A percentile compares a stretch with the other conserved stretches of the same genome.
These are phyloP conservation scores for Aspergillus fumigatus DNA, from an alignment of 2,329 filamentous ascomycete genomes.

Conservation along the genomic window DNA sequence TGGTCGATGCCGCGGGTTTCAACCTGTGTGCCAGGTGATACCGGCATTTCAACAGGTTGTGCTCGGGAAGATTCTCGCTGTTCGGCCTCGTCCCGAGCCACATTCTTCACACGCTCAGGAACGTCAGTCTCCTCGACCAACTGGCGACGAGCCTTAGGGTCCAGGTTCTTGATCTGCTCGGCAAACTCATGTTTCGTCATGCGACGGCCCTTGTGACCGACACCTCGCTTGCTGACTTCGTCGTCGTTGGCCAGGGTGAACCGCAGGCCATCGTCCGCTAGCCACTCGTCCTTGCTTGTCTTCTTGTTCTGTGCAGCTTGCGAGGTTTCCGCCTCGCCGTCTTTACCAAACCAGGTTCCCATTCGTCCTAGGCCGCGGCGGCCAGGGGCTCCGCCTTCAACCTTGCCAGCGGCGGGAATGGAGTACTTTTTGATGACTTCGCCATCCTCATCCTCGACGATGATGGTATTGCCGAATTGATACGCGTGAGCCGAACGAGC, in stretches of 20 bases:
- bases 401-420: slow-evolving; percentile 45
- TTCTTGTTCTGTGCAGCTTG: slow-evolving; percentile 25
- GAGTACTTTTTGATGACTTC: slow-evolving; percentile 67
- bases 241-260: slow-evolving; percentile 54
- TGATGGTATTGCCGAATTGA: slow-evolving; percentile 66
- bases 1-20: slow-evolving; percentile 15
- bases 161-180: slow-evolving; percentile 56
- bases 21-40: neutral
- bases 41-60: slow-evolving; percentile 7
- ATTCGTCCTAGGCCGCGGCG: slow-evolving; percentile 53
- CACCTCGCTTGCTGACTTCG: slow-evolving; percentile 30
- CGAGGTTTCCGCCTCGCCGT: slow-evolving; percentile 30
- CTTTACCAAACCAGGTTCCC: slow-evolving; percentile 53
- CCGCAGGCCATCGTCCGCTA: slow-evolving; percentile 51
- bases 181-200: slow-evolving; percentile 65
- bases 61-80: slow-evolving; percentile 21
- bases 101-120: slow-evolving; percentile 36
- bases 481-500: slow-evolving; percentile 60
- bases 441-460: slow-evolving; percentile 64
- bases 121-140: slow-evolving; percentile 41
- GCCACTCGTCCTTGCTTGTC: slow-evolving; percentile 28
- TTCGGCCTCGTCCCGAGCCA: slow-evolving; percentile 28
- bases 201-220: slow-evolving; percentile 49
- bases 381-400: slow-evolving; percentile 36
- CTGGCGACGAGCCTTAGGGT: slow-evolving; percentile 53